Evolutionary conservation across 352 stramenopile species (phyloP).

Genomic region (Globisporangium middletonii): DNA sequence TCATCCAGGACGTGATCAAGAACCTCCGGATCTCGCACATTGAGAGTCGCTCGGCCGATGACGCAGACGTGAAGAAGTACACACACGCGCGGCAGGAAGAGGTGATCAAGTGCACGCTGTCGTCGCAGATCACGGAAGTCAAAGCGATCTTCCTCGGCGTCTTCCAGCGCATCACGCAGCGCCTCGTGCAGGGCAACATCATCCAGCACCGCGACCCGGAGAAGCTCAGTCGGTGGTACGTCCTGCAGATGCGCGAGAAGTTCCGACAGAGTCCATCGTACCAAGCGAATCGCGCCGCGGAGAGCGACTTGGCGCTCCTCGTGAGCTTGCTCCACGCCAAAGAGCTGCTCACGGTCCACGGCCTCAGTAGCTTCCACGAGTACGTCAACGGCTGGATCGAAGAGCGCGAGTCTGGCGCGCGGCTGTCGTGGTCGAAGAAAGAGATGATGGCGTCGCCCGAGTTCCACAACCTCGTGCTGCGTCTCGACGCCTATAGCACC

Average conservation of each 20-base stretch:
- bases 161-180: constrained; percentile 56
- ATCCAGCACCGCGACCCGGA: constrained; percentile 69
- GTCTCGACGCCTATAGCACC: constrained; percentile 25
- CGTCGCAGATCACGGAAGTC: constrained; percentile 49
- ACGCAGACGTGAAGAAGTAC: constrained; percentile 91
- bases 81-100: constrained; percentile 80
- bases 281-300: constrained; percentile 53
- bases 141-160: constrained; percentile 61
- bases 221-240: constrained; percentile 69
- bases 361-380: constrained; percentile 65
- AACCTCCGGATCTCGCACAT: constrained; percentile 95
- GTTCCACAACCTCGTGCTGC: constrained; percentile 56
- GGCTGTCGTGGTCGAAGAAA: constrained; percentile 75
- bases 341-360: constrained; percentile 72
- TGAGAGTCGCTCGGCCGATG: constrained; percentile 92
- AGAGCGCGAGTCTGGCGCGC: constrained; percentile 36
- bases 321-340: constrained; percentile 71
- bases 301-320: constrained; percentile 73
- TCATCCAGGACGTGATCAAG: constrained; percentile 93
- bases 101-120: constrained; percentile 70
- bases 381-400: constrained; percentile 55
- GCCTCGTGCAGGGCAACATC: constrained; percentile 46
- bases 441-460: constrained; percentile 67
- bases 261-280: constrained; percentile 70
- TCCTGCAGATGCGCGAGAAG: constrained; percentile 67